Base-by-base conservation (phyloP, 805 yeast genomes). In the Nakazawaea wyomingensis region DNA sequence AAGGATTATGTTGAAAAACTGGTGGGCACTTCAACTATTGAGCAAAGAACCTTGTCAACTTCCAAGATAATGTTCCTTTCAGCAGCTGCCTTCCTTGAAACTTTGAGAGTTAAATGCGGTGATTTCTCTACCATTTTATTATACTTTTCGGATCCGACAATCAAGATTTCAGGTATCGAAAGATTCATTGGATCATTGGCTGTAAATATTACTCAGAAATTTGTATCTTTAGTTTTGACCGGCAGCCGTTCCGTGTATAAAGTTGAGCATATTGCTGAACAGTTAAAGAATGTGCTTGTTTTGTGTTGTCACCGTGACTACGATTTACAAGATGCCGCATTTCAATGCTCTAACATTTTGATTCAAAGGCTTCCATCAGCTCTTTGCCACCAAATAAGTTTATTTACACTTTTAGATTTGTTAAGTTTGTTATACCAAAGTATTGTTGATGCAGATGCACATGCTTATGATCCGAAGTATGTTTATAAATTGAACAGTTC, bases 61-160 rank as follows among this genome's bases (percentile, higher is more conserved):
- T 82, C 95, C 4, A 86, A 86, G 53, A 68, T 86, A 49, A 85
- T 91, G 85, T 93, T 93, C 58, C 65, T 93, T 51, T 81, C 96
- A 0, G 85, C 98, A 0, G 72, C 95, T 0, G 68, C 83, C 4
- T 72, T 89, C 44, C 70, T 91, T 29, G 99, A 93, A 65, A 69
- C 79, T 16, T 67, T 88, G 40, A 72, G 99, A 46, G 85, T 85
- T 17, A 78, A 74, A 41, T 70, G 83, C 7, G 98, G 97, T 11
- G 82, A 83, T 50, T 84, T 96, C 50, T 80, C 95, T 0, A 78
- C 80, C n/a, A 68, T 80, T 28, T 71, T 91, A 42, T 71, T 73
- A 31, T 93, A 93, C 62, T 82, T 84, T 52, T 84, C 93, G 1
- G 98, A 93, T 56, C 93, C 96, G 2, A 82, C 95, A 0, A 70